These are phyloP conservation scores for Sporothrix brasiliensis DNA, from an alignment of 2,329 filamentous ascomycete genomes.

Conservation along the genomic window DNA sequence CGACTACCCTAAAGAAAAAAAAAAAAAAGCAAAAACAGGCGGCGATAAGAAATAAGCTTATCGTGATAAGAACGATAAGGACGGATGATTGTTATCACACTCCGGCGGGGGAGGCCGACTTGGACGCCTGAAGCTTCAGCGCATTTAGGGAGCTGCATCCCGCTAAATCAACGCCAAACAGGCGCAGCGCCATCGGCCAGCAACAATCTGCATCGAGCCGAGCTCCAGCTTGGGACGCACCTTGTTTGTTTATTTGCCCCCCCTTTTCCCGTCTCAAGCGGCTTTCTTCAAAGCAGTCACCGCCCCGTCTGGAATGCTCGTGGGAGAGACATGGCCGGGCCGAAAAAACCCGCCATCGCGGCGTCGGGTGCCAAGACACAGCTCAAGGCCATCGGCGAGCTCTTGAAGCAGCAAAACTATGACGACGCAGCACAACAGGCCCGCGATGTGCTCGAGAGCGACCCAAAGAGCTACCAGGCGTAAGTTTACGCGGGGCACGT, in stretches of 20 bases:
- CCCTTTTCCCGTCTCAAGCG: background rate
- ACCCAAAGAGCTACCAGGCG: slow-evolving; percentile 81
- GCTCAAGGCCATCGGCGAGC: slow-evolving; percentile 78
- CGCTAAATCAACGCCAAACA: slow-evolving; percentile 7
- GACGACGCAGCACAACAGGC: slow-evolving; percentile 73
- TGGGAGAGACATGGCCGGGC: slow-evolving; percentile 31
- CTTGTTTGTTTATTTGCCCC: background rate
- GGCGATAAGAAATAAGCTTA: slow-evolving; percentile 21
- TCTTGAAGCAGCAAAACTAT: slow-evolving; percentile 77
- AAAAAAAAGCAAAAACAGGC: background rate
- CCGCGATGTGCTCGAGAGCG: slow-evolving; percentile 67
- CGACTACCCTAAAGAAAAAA: slow-evolving; percentile 9
- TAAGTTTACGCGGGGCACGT: slow-evolving; percentile 40
- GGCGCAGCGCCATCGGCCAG: background rate
- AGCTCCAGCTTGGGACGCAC: slow-evolving; percentile 3
- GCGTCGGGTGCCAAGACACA: slow-evolving; percentile 68
- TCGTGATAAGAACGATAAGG: slow-evolving; percentile 23
- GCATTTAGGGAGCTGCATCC: slow-evolving; percentile 15
- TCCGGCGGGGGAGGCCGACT: slow-evolving; percentile 31
- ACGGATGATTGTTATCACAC: slow-evolving; percentile 33
- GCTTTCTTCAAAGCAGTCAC: too few species aligned
- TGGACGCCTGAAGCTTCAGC: slow-evolving; percentile 20
- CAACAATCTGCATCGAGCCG: background rate
- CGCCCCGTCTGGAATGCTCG: background rate
- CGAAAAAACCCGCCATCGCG: slow-evolving; percentile 36